Conservation (phyloP, 306 rosid species). For the Cucurbita ficifolia region DNA sequence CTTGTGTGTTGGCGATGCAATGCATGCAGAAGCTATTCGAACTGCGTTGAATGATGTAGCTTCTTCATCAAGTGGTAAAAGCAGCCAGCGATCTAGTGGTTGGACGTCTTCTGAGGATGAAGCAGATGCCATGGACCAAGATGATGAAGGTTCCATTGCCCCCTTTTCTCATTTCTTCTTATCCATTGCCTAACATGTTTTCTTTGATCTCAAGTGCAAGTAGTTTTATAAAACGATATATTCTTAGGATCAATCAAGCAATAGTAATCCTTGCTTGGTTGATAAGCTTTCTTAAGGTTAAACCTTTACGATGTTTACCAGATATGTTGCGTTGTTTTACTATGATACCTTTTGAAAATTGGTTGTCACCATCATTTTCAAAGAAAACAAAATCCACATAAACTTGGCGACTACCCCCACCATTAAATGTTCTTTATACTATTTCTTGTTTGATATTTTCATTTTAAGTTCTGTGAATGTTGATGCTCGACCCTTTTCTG, state of each 20-base stretch:
- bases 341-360: not conserved
- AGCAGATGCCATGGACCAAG: slow-evolving; percentile 64
- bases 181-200: not conserved
- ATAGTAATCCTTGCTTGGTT: not conserved
- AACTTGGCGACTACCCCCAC: not conserved
- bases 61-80: slow-evolving; percentile 55
- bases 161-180: not conserved
- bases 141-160: slow-evolving; percentile 51
- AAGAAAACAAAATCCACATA: not conserved
- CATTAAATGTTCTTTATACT: not conserved
- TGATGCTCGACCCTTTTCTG: not conserved
- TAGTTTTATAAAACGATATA: not conserved
- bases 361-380: not conserved
- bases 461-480: not conserved
- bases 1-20: slow-evolving; percentile 32
- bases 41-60: slow-evolving; percentile 69
- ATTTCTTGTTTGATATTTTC: not conserved
- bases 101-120: slow-evolving; percentile 97
- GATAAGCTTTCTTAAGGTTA: not conserved
- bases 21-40: slow-evolving; percentile 68
- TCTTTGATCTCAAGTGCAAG: not conserved
- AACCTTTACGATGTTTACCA: not conserved
- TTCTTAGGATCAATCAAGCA: not conserved
- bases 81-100: slow-evolving; percentile 31
- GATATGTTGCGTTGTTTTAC: not conserved